Percentiles rank a stretch among this genome's conserved stretches.
phyloP scores from a whole-genome alignment of 208 protist genomes.

The Trichomonas gallinae region DNA sequence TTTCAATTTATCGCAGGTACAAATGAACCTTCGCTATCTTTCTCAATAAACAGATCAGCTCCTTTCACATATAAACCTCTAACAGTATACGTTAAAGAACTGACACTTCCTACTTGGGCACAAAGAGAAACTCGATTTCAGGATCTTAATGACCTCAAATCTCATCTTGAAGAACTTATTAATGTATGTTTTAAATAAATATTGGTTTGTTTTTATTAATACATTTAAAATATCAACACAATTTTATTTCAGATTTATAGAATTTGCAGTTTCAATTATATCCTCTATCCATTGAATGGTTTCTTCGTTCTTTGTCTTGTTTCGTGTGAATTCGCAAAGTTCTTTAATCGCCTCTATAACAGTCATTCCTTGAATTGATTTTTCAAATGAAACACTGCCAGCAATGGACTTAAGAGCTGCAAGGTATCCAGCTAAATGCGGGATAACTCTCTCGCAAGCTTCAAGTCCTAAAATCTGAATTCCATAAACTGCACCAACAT shows the following conservation, averaged over 20 bases:
- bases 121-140: not conserved
- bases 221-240: not conserved
- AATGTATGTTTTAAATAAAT: no score
- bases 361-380: not conserved
- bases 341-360: not conserved
- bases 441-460: not conserved
- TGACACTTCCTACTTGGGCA: not conserved
- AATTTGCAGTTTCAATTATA: not conserved
- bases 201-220: no score
- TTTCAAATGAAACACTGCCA: not conserved
- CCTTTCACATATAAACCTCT: not conserved
- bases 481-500: not conserved
- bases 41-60: not conserved
- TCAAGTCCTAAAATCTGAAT: not conserved
- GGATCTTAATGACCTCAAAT: not conserved
- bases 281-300: not conserved
- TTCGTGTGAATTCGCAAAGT: not conserved
- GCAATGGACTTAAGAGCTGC: not conserved
- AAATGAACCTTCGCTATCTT: not conserved
- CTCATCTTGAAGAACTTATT: not conserved
- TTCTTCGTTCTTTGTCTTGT: not conserved
- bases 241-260: not conserved
- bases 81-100: not conserved
- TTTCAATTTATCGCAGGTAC: not conserved
- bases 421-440: not conserved